A percentile compares a stretch with the other conserved stretches of the same genome.
Evolutionary conservation across 2,329 filamentous ascomycete species (phyloP).

Genomic region (Penicillium occitanis): DNA sequence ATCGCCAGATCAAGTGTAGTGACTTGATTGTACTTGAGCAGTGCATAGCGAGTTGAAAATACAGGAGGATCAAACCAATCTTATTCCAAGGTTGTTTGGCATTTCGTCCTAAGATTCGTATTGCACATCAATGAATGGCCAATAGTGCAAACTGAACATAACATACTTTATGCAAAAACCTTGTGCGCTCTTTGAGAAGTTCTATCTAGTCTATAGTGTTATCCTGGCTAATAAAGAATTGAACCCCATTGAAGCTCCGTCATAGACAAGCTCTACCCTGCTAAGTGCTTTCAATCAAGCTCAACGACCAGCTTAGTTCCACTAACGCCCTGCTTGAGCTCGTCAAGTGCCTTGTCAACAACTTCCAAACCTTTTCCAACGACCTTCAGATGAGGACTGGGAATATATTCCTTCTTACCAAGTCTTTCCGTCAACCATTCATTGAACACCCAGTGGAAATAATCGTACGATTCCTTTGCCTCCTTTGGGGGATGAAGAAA

Average conservation of each 20-base stretch:
- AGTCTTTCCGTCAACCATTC: slow-evolving; percentile 28
- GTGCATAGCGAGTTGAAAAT: not conserved
- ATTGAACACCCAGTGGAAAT: slow-evolving; percentile 24
- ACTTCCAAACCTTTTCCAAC: slow-evolving; percentile 25
- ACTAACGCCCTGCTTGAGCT: slow-evolving; percentile 27
- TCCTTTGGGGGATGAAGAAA: slow-evolving; percentile 24
- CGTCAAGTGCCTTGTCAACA: slow-evolving; percentile 26
- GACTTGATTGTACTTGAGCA: too few species aligned
- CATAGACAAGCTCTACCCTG: not conserved
- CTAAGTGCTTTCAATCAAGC: slow-evolving; percentile 5
- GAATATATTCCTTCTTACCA: slow-evolving; percentile 25
- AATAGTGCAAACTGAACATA: not conserved
- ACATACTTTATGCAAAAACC: too few species aligned
- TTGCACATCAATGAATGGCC: not conserved
- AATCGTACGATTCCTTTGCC: slow-evolving; percentile 19
- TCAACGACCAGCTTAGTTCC: slow-evolving; percentile 28
- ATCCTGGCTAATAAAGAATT: not conserved
- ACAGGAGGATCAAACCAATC: too few species aligned
- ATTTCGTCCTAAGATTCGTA: not conserved
- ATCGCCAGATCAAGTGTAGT: not conserved
- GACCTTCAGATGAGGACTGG: slow-evolving; percentile 26
- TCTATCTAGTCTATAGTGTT: not conserved
- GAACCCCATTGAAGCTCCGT: not conserved
- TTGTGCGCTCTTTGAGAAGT: not conserved
- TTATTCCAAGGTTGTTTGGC: not conserved